Base-by-base conservation (phyloP, 108 stramenopile species). In the Aurantiochytrium sp. region DNA sequence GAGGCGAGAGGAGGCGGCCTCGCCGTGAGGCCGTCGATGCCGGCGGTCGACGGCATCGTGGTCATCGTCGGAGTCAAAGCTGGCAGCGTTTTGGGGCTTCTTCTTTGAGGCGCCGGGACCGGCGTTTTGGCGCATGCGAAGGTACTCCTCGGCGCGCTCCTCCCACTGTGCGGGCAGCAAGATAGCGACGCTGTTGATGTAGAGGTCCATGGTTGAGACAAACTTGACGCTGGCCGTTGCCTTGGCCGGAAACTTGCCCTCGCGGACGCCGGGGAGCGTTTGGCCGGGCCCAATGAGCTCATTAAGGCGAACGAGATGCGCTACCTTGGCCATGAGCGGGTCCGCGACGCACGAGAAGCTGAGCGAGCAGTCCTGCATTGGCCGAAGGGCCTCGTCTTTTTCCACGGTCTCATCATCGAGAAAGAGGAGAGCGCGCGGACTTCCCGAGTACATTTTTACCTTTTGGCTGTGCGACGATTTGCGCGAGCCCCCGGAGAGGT, bases 401-500 rank as follows among this genome's bases (percentile, higher is more conserved):
- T 19, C 10, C 6, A 6, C 32, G 1, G 36, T 24, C 21, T 81
- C 39, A 17, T 41, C 73, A 15, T 48, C 45, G 24, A 81, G 6
- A 48, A 81, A 81, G 39, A 81, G 45, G 19, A 81, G 30, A 17
- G 73, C 73, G n/a, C 73, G 73, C 8, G 73, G 73, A 48, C 73
- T 81, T 12, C 73, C 73, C n/a, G 73, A 81, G 39, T 81, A 81
- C 73, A 81, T 48, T 81, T 81, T 41, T 0, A 48, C 73, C 30
- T 41, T 81, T 81, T 81, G 73, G 0, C 32, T 81, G 2, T 39
- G 39, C 10, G 73, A 48, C 0, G 39, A 48, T 22, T 48, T 48
- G 42, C 73, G 30, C 8, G 10, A 68, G 68, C 68, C 10, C n/a
- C n/a, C n/a, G n/a, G n/a, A n/a, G n/a, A 81, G 45, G 12, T n/a